These are phyloP conservation scores for Aplosporella prunicola DNA, from an alignment of 2,329 filamentous ascomycete species.

Conservation along the genomic window DNA sequence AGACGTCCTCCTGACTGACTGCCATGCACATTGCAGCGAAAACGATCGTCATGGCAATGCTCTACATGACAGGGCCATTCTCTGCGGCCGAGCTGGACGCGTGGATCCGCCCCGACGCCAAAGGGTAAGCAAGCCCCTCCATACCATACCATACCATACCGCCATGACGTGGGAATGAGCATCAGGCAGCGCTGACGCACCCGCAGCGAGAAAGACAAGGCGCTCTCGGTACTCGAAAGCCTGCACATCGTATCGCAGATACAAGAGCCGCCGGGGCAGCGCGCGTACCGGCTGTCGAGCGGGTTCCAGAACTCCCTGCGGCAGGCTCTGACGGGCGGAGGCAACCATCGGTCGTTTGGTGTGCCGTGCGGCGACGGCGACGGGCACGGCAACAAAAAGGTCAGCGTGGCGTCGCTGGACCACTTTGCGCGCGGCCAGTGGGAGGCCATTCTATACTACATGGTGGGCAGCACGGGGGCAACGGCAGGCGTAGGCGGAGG, in stretches of 20 bases:
- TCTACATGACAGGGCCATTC: constrained; percentile 80
- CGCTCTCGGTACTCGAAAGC: constrained; percentile 67
- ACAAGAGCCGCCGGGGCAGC: constrained; percentile 49
- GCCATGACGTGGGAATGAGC: too few relatives aligned
- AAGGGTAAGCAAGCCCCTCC: constrained; percentile 42
- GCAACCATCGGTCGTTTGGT: constrained; percentile 80
- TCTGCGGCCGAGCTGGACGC: constrained; percentile 70
- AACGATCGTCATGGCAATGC: constrained; percentile 87
- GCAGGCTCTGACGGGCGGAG: constrained; percentile 78
- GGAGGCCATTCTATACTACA: constrained; percentile 93
- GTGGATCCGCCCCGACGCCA: constrained; percentile 67
- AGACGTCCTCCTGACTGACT: constrained; percentile 3
- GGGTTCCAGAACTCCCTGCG: constrained; percentile 79
- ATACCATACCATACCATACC: background rate
- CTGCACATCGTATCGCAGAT: constrained; percentile 70
- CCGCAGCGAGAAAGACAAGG: constrained; percentile 67
- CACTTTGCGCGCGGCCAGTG: constrained; percentile 79
- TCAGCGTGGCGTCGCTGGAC: constrained; percentile 61
- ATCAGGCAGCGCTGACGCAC: background rate
- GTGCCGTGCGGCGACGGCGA: constrained; percentile 63
- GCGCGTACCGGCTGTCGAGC: constrained; percentile 65
- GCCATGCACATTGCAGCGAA: constrained; percentile 52
- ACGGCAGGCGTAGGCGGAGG: background rate
- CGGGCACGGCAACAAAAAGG: constrained; percentile 54
- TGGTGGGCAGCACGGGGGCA: constrained; percentile 62